Conservation (phyloP, 768 basidiomycete species). For the Russula sp. region DNA sequence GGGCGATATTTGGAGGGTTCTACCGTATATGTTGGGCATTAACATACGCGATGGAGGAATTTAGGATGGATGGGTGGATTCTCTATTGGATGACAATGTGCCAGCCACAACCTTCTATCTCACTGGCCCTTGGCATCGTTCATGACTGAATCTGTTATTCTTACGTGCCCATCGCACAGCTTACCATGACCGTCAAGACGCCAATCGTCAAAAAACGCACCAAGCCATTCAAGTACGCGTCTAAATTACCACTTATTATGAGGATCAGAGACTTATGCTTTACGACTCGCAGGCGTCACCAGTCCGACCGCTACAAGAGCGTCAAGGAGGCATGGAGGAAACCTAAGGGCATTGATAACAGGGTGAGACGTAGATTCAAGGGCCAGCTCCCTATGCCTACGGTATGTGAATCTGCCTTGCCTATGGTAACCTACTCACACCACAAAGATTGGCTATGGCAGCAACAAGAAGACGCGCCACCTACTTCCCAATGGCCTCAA, state of each 20-base stretch:
- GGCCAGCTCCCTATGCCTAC: slow-evolving; percentile 96
- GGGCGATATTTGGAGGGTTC: not conserved
- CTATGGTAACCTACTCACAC: not conserved
- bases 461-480: slow-evolving; percentile 94
- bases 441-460: slow-evolving; percentile 75
- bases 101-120: not conserved
- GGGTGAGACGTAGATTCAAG: slow-evolving; percentile 92
- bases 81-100: slow-evolving; percentile 6
- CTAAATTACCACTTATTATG: not conserved
- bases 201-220: slow-evolving; percentile 96
- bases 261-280: not conserved
- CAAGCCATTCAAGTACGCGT: slow-evolving; percentile 88
- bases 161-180: slow-evolving; percentile 12
- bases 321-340: slow-evolving; percentile 99
- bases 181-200: slow-evolving; percentile 37
- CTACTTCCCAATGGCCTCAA: slow-evolving; percentile 94
- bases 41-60: not conserved
- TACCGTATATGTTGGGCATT: not conserved
- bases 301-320: slow-evolving; percentile 94
- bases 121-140: not conserved
- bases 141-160: slow-evolving; percentile 3
- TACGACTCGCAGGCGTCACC: slow-evolving; percentile 70
- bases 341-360: slow-evolving; percentile 99
- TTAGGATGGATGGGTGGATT: slow-evolving; percentile 25
- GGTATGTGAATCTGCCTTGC: slow-evolving; percentile 38